Base-by-base conservation (phyloP, 2,329 filamentous ascomycete species). In the Trichoderma sp. region DNA sequence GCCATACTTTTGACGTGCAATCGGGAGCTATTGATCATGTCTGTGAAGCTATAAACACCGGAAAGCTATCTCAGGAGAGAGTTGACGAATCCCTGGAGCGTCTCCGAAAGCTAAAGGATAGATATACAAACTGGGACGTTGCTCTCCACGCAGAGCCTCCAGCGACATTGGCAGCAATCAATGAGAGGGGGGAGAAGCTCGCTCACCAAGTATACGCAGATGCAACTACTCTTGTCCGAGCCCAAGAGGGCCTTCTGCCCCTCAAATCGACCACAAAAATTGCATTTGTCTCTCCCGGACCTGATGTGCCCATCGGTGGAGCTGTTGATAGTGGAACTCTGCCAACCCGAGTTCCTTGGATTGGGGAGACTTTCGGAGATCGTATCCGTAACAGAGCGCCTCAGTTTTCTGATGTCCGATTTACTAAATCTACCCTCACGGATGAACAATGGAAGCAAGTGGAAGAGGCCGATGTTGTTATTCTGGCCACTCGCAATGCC, bases 261-360 rank as follows among this genome's bases (percentile, higher is more conserved):
- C 57, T 76, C 2, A 73, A 74, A 1, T 43, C 32, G 0, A 71
- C 70, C 3, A 72, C 73, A n/a, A 73, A 66, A 15, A 76, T 75
- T n/a, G 71, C 75, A 1, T 76, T 78, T 47, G 55, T 78, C 23
- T 78, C 75, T 13, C 76, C 76, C 1, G 76, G 76, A 3, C 73
- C 74, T 6, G 74, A 78, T 20, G 73, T 76, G 1, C 75, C 74
- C 11, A 71, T 74, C 20, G 75, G 76, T 13, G 76, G 76, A 36
- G 76, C 75, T 3, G 76, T 75, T 9, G 73, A 73, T 67, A 76
- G 74, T 62, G 75, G 75, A 20, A 70, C 73, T 11, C 69, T 73
- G 32, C 75, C 76, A 26, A 77, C 76, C 2, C 74, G 76, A 7
- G 76, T 77, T 17, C 73, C 75, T n/a, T 77, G 76, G 76, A 74